Evolutionary conservation across 805 yeast species (phyloP), one percentile per base, ranked within the genome.

Genomic region (Metschnikowia orientalis): DNA sequence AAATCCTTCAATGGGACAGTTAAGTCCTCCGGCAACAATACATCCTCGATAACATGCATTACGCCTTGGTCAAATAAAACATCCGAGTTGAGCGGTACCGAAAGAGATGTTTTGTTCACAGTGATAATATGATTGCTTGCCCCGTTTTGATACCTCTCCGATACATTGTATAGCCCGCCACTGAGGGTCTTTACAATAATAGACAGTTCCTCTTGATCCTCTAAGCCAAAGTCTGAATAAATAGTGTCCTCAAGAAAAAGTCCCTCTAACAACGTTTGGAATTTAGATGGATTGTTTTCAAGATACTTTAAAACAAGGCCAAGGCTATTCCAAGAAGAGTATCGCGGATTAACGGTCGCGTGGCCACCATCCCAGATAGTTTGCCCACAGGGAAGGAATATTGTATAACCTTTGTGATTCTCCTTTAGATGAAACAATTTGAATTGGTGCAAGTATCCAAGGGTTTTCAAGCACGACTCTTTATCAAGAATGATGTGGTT

Each of bases 1-100:
- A 89, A 63, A 34, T 86, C 81, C 3, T 39, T 28, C 8, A 81
- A 54, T 0, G 78, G 49, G 3, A 89, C 71, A 5, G 65, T 53
- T 18, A 89, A 54, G 15, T 61, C 55, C 0, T 59, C 53, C 0
- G 96, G 95, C 10, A 84, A 58, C 3, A 74, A 42, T 1, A 84
- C 63, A 4, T 68, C 55, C 22, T 69, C 61, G 8, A 83, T 61
- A 1, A 89, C 77, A 52, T 86, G 95, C 1, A 83, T 75, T 0
- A 89, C 95, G 1, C 97, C 97, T 53, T 83, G 81, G 42, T 75
- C 77, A 53, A 84, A 89, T 9, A 89, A 51, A 5, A 85, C 71
- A 51, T 89, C 96, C 1, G 75, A 57, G 38, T 73, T 69, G 32
- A 67, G 45, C 0, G 69, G 62, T 1, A 72, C 40, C 2, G 58